Conservation (phyloP, 202 grass and related monocot species). For the Schoenoplectus tabernaemontani region DNA sequence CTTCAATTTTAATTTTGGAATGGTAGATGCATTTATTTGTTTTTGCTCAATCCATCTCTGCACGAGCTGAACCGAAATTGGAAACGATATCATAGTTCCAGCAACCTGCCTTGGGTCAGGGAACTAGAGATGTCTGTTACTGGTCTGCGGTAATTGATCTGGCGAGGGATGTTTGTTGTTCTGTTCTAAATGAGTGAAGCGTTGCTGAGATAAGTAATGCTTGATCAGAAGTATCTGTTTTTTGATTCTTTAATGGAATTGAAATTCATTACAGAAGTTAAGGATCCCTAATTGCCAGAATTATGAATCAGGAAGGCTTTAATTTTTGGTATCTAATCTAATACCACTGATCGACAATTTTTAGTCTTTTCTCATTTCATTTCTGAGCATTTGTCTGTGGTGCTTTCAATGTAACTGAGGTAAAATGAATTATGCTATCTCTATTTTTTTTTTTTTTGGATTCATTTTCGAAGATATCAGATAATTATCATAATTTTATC, state of each 20-base stretch:
- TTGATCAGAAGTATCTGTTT: background rate
- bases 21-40: background rate
- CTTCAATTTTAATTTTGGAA: background rate
- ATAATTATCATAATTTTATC: conserved; percentile 1
- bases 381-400: background rate
- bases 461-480: background rate
- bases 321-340: background rate
- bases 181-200: background rate
- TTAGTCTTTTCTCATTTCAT: background rate
- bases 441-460: background rate
- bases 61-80: background rate
- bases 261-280: background rate
- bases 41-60: background rate
- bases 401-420: background rate
- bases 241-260: background rate
- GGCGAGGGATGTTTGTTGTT: background rate
- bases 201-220: background rate
- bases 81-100: background rate
- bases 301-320: background rate
- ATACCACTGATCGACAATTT: background rate
- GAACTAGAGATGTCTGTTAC: background rate
- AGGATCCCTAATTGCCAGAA: background rate
- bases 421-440: background rate
- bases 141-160: background rate
- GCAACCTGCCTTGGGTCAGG: background rate